These are phyloP conservation scores for Cyclotella atomus DNA, from an alignment of 108 stramenopile species.

Conservation along the genomic window DNA sequence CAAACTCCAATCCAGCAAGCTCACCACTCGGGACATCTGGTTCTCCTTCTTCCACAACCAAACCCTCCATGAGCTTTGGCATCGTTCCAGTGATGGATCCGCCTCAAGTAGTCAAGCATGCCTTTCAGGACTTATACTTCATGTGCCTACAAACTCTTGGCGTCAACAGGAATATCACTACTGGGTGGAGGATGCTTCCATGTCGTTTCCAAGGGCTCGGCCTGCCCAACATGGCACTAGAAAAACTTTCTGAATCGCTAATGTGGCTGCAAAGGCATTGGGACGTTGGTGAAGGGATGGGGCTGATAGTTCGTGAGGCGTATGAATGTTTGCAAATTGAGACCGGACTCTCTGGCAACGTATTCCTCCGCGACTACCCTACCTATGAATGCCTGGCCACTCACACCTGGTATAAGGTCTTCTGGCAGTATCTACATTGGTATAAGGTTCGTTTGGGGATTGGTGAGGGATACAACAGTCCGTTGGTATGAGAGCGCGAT, in stretches of 20 bases:
- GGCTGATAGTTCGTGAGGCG: background rate
- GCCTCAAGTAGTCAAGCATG: background rate
- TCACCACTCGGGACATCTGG: background rate
- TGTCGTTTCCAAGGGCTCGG: constrained; percentile 3
- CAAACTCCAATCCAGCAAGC: background rate
- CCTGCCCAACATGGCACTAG: constrained; percentile 4
- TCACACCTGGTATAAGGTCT: background rate
- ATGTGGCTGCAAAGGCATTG: background rate
- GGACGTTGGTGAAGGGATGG: background rate
- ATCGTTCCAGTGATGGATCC: background rate
- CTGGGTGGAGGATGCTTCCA: background rate
- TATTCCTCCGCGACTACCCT: background rate
- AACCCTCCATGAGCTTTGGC: background rate
- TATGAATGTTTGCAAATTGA: constrained; percentile 10
- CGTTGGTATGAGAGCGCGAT: background rate
- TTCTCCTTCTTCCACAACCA: background rate
- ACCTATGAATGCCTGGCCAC: background rate
- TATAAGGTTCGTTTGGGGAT: background rate
- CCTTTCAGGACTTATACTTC: background rate
- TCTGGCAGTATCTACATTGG: background rate
- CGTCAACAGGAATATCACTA: constrained; percentile 4
- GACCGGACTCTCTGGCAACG: constrained; percentile 8
- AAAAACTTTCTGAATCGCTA: background rate
- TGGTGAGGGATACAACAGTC: background rate
- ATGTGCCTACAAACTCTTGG: background rate